phyloP scores from a whole-genome alignment of 2,329 filamentous ascomycete genomes.

The Trichoderma sp. region DNA sequence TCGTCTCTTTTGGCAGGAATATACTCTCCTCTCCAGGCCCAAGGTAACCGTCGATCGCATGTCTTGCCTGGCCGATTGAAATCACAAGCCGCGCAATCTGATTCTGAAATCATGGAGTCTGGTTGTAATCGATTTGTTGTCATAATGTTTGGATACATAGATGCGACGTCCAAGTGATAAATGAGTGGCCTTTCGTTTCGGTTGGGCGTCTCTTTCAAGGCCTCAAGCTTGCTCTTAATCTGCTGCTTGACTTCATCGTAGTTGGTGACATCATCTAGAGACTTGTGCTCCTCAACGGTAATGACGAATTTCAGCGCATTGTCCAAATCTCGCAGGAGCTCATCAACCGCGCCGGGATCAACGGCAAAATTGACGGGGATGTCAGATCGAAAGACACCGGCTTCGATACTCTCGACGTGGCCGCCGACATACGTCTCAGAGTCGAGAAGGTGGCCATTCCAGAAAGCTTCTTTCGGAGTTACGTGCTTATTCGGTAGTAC shows the following conservation, averaged over 20 bases:
- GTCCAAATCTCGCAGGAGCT: conserved; percentile 83
- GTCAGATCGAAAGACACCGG: conserved; percentile 92
- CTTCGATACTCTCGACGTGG: conserved; percentile 98
- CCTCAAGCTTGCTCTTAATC: conserved; percentile 69
- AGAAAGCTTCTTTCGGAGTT: conserved; percentile 87
- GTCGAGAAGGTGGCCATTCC: conserved; percentile 93
- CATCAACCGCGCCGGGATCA: conserved; percentile 86
- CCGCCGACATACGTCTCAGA: conserved; percentile 98
- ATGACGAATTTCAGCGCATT: conserved; percentile 87
- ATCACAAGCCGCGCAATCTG: conserved; percentile 94
- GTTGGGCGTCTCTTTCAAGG: conserved; percentile 80
- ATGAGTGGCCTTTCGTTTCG: conserved; percentile 85
- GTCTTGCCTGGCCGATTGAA: conserved; percentile 98
- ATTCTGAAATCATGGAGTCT: conserved; percentile 98
- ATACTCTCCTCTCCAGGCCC: conserved; percentile 98
- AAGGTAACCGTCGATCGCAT: conserved; percentile 90
- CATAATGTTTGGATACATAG: conserved; percentile 99
- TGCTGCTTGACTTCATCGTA: conserved; percentile 83
- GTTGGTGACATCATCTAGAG: conserved; percentile 74
- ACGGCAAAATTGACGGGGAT: conserved; percentile 93
- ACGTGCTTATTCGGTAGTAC: conserved; percentile 95
- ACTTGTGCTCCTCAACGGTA: conserved; percentile 80
- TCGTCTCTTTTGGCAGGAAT: conserved; percentile 94
- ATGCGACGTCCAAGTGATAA: conserved; percentile 97
- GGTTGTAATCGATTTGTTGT: conserved; percentile 96